Conservation (phyloP, 108 stramenopile genomes). For the Nitzschia inconspicua region DNA sequence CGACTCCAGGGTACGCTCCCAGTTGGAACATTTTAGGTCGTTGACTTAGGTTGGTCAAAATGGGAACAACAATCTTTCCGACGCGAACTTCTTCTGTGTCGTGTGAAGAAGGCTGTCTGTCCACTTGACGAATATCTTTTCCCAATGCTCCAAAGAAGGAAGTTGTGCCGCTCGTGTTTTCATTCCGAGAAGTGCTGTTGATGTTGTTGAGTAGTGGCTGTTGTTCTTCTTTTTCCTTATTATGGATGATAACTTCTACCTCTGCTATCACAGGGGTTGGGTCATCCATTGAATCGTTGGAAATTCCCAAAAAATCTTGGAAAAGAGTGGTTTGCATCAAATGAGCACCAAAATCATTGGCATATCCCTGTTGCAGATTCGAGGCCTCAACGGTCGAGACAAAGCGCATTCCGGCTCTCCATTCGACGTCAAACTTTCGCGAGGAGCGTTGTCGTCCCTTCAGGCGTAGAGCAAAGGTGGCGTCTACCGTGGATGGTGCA, state of each 20-base stretch:
- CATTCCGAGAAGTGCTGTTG: background rate
- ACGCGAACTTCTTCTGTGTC: slow-evolving; percentile 30
- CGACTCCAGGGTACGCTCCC: slow-evolving; percentile 54
- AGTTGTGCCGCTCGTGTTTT: background rate
- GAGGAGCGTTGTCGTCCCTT: slow-evolving; percentile 26
- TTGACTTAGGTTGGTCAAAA: slow-evolving; percentile 23
- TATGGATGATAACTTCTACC: slow-evolving; percentile 24
- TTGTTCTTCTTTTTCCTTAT: slow-evolving; percentile 1
- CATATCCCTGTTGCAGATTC: slow-evolving; percentile 20
- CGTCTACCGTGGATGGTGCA: slow-evolving; percentile 11
- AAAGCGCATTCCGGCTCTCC: slow-evolving; percentile 51
- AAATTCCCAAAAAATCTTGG: slow-evolving; percentile 26
- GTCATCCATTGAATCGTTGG: slow-evolving; percentile 14
- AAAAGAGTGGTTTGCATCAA: slow-evolving; percentile 42
- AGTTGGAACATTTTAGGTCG: slow-evolving; percentile 42
- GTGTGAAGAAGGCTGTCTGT: slow-evolving; percentile 1
- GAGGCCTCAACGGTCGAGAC: slow-evolving; percentile 2
- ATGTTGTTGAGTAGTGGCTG: too few relatives aligned
- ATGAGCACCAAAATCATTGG: slow-evolving; percentile 44
- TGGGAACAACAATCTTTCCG: slow-evolving; percentile 45
- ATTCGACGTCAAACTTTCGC: slow-evolving; percentile 43
- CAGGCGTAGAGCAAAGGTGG: slow-evolving; percentile 44
- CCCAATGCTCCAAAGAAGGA: slow-evolving; percentile 10
- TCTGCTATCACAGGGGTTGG: background rate
- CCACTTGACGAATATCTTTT: slow-evolving; percentile 12